Evolutionary conservation across 2,329 filamentous ascomycete species (phyloP), one percentile per base, ranked within the genome.

Genomic region (Simplicillium aogashimaense): DNA sequence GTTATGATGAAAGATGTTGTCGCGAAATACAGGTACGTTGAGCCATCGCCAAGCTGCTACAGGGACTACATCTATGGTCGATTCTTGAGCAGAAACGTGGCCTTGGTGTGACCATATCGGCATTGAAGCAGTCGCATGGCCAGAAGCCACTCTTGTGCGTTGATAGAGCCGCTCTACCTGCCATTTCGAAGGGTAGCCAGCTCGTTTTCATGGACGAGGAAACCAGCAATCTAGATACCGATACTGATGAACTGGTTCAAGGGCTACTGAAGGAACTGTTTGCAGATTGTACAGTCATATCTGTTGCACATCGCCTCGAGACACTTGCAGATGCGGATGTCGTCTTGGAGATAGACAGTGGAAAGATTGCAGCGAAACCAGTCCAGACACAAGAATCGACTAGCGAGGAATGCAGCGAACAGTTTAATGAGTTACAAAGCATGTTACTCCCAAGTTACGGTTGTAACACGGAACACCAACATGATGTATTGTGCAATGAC

Each of bases 261-360:
- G 43, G 46, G 33, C 53, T 63, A 3, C 59, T 64, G 34, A 40
- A 44, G 28, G 37, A 47, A 14, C 58, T 63, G 45, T 61, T 65
- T 45, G 44, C 39, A 2, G 45, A 38, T 6, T 60, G 59, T 45
- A 83, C 79, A 0, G 67, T 83, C 13, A 45, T 66, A 18, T 61
- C 60, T 50, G 56, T 66, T 1, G 58, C 56, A 14, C 64, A 66
- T 40, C 54, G 61, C 10, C 45, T 66, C 15, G 56, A 61, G 3
- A 70, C 68, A 30, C 67, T 74, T 29, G 56, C 68, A 40, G 64
- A 67, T 43, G 70, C 67, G 15, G 66, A 70, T 49, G 11, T 32
- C 11, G 30, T 45, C 17, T 33, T 48, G 12, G 46, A 47, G 10
- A 39, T 48, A 33, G 39, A 47, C 13, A 34, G 37, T 33, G 46